These are phyloP conservation scores for Mrakia hoshinonis DNA, from an alignment of 768 basidiomycete species.

Conservation along the genomic window DNA sequence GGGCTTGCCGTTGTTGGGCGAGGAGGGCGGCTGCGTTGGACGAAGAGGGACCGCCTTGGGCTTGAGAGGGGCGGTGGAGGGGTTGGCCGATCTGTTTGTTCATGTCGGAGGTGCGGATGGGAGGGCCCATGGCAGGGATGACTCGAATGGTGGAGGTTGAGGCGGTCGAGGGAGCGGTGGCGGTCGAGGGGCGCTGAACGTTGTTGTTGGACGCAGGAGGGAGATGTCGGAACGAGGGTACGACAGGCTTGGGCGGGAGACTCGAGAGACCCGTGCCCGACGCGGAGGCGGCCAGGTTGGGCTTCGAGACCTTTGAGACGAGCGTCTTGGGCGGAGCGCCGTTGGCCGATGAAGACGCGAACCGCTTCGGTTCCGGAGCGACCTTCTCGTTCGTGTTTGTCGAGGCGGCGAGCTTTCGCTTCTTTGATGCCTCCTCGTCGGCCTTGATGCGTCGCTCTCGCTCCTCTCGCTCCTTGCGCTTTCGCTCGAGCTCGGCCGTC, in stretches of 20 bases:
- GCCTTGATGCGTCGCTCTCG: conserved; percentile 7
- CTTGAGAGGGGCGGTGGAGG: conserved; percentile 18
- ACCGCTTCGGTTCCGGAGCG: conserved; percentile 21
- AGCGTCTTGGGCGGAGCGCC: conserved; percentile 4
- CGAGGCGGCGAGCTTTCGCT: conserved; percentile 21
- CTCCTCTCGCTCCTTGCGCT: conserved; percentile 29
- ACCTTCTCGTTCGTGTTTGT: neutral
- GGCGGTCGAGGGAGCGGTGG: neutral
- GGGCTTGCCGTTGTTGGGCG: conserved; percentile 18
- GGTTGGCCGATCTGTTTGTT: conserved; percentile 20
- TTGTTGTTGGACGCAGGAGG: conserved; percentile 15
- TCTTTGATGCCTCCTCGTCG: conserved; percentile 26
- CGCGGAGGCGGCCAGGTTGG: neutral
- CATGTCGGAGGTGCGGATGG: conserved; percentile 27
- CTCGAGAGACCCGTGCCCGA: neutral
- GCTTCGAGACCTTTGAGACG: conserved; percentile 20
- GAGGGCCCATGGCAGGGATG: conserved; percentile 19
- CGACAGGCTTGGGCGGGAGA: conserved; percentile 15
- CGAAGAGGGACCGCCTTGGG: conserved; percentile 3
- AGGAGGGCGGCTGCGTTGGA: neutral
- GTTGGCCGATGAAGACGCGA: conserved; percentile 11
- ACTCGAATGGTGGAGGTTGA: conserved; percentile 19
- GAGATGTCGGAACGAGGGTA: conserved; percentile 26
- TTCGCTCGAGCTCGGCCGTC: conserved; percentile 23
- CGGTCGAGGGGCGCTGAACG: conserved; percentile 5